These are phyloP conservation scores for Golubevia sp. DNA, from an alignment of 1,284 basidiomycete species.

Conservation along the genomic window DNA sequence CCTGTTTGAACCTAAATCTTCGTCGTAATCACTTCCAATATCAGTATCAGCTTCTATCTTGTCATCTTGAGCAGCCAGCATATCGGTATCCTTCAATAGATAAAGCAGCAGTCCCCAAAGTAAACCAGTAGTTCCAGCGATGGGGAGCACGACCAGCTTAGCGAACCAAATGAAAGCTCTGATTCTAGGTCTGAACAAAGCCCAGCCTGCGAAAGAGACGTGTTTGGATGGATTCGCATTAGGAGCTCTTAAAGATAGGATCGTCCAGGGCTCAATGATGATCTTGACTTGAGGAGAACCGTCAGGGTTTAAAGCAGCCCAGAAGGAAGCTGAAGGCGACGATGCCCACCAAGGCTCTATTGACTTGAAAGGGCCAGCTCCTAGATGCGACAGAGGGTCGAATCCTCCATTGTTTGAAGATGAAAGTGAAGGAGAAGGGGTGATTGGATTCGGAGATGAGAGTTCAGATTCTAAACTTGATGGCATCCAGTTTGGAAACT, in stretches of 20 bases:
- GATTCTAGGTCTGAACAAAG: slow-evolving; percentile 61
- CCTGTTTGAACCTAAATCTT: too few relatives aligned
- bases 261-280: slow-evolving; percentile 76
- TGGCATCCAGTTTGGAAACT: too few relatives aligned
- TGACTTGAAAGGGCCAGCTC: not conserved
- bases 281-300: slow-evolving; percentile 76
- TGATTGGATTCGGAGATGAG: too few relatives aligned
- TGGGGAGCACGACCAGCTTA: slow-evolving; percentile 83
- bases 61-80: slow-evolving; percentile 80
- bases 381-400: not conserved
- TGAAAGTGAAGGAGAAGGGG: too few relatives aligned
- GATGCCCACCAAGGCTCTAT: slow-evolving; percentile 44
- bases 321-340: slow-evolving; percentile 65
- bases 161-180: slow-evolving; percentile 71
- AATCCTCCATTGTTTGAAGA: too few relatives aligned
- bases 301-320: slow-evolving; percentile 79
- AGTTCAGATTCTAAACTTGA: too few relatives aligned
- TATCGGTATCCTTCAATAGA: slow-evolving; percentile 86
- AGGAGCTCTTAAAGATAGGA: slow-evolving; percentile 71
- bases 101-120: slow-evolving; percentile 84
- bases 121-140: slow-evolving; percentile 74
- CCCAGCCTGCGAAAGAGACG: slow-evolving; percentile 40
- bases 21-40: too few relatives aligned
- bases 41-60: slow-evolving; percentile 56
- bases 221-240: slow-evolving; percentile 67